Base-by-base conservation (phyloP, 2,329 filamentous ascomycete genomes). In the Colletotrichum tropicale region DNA sequence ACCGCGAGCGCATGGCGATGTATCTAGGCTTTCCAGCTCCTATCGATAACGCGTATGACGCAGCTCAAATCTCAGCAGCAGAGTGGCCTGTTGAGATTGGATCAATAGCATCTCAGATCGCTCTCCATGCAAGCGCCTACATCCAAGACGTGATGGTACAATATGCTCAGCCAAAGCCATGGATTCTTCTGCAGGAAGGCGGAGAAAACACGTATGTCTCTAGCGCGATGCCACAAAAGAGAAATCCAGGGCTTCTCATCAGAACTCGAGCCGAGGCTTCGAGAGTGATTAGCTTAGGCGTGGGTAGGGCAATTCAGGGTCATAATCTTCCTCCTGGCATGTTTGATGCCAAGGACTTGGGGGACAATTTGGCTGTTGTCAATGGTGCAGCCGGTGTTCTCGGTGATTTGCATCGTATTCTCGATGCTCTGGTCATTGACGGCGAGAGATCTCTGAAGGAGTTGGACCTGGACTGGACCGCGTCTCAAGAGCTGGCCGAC, bases 191-290 rank as follows among this genome's bases (percentile, higher is more conserved):
- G 6, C 70, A 38, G 15, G 74, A 76, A 16, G 74, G 74, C 15
- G 70, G 70, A 7, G 64, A 66, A 1, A 76, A 76, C 43, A 76
- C 74, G 2, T 76, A 76, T 2, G 74, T 70, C 56, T 76, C 74
- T 4, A 76, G 74, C 48, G 74, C 74, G 0, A 76, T 76, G 70
- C 70, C 74, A 24, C 74, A 76, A 38, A 76, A 76, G 55, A 58
- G 74, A 4, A 76, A 76, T 2, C 74, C 74, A 1, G 74, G 74
- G 3, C 56, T 76, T 0, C 65, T 76, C 6, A 74, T 69, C 3
- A 61, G 55, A 30, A 43, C 34, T 5, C 56, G 74, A 9, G 58
- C 70, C 0, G 70, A 76, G 26, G 70, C 74, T 18, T 74, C 74
- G n/a, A 15, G 71, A 10, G 70, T 76, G 4, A 24, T 74, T 7